Evolutionary conservation across 805 yeast genomes (phyloP).

Genomic region (Wickerhamiella alocasiicola): DNA sequence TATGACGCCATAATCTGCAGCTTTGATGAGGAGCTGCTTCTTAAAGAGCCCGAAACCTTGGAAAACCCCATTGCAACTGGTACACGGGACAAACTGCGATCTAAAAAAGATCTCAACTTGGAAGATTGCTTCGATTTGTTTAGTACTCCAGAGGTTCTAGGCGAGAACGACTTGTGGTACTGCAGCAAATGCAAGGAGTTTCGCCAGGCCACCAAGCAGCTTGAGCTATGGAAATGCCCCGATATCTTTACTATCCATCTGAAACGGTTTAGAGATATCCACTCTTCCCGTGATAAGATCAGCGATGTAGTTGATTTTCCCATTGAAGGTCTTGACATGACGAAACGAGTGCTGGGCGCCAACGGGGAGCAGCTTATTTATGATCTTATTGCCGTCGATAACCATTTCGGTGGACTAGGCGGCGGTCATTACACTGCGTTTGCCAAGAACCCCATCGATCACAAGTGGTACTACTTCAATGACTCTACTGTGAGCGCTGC

Average conservation of each 20-base stretch:
- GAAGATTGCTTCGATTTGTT: slow-evolving; percentile 66
- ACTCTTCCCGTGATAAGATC: slow-evolving; percentile 81
- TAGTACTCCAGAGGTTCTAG: slow-evolving; percentile 69
- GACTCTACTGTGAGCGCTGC: slow-evolving; percentile 63
- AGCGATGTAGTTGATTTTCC: slow-evolving; percentile 80
- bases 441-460: slow-evolving; percentile 64
- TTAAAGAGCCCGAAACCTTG: slow-evolving; percentile 2
- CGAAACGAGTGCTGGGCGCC: slow-evolving; percentile 34
- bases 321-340: slow-evolving; percentile 64
- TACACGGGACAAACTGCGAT: slow-evolving; percentile 20
- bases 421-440: slow-evolving; percentile 96
- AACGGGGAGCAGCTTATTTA: slow-evolving; percentile 38
- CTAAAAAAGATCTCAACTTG: slow-evolving; percentile 36
- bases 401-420: slow-evolving; percentile 91
- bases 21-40: slow-evolving; percentile 5
- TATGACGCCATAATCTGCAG: slow-evolving; percentile 15
- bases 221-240: slow-evolving; percentile 89
- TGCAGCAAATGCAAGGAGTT: slow-evolving; percentile 85
- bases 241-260: slow-evolving; percentile 81
- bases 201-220: slow-evolving; percentile 78
- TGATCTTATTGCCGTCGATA: slow-evolving; percentile 86
- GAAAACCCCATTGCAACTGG: slow-evolving; percentile 15
- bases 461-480: slow-evolving; percentile 79
- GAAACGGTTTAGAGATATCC: slow-evolving; percentile 75
- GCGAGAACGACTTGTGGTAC: slow-evolving; percentile 86